A percentile compares a stretch with the other conserved stretches of the same genome.
These are phyloP conservation scores for Alternaria brassicicola DNA, from an alignment of 2,329 filamentous ascomycete species.

Conservation along the genomic window DNA sequence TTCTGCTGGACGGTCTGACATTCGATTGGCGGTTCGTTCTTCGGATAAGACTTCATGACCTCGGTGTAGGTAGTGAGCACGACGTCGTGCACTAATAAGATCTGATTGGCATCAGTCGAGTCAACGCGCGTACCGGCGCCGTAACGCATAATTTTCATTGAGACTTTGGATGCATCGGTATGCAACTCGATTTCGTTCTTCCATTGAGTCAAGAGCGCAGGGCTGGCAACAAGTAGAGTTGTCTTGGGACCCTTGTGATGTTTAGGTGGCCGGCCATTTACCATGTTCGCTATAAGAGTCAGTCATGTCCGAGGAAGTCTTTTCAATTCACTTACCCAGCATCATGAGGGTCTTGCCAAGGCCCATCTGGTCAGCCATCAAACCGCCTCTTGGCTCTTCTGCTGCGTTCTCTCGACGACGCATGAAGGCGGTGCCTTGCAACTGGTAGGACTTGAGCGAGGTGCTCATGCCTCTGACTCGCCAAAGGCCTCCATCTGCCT, in stretches of 20 bases:
- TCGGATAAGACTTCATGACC: constrained; percentile 52
- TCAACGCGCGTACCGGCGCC: constrained; percentile 31
- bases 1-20: constrained; percentile 48
- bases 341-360: constrained; percentile 52
- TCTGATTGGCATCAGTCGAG: constrained; percentile 16
- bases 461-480: constrained; percentile 57
- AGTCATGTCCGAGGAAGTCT: neutral
- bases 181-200: constrained; percentile 40
- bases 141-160: constrained; percentile 36
- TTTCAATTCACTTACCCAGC: constrained; percentile 28
- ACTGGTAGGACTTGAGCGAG: constrained; percentile 57
- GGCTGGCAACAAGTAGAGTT: constrained; percentile 53
- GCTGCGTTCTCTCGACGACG: constrained; percentile 54
- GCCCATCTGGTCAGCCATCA: constrained; percentile 53
- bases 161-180: constrained; percentile 14
- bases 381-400: constrained; percentile 48
- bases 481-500: constrained; percentile 49
- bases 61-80: constrained; percentile 54
- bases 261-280: constrained; percentile 45
- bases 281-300: constrained; percentile 48
- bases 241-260: constrained; percentile 26
- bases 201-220: constrained; percentile 52
- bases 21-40: constrained; percentile 46
- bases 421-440: constrained; percentile 63
- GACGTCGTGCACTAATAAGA: constrained; percentile 37